phyloP scores from a whole-genome alignment of 2,329 filamentous ascomycete species.

The Calonectria multiphialidica region DNA sequence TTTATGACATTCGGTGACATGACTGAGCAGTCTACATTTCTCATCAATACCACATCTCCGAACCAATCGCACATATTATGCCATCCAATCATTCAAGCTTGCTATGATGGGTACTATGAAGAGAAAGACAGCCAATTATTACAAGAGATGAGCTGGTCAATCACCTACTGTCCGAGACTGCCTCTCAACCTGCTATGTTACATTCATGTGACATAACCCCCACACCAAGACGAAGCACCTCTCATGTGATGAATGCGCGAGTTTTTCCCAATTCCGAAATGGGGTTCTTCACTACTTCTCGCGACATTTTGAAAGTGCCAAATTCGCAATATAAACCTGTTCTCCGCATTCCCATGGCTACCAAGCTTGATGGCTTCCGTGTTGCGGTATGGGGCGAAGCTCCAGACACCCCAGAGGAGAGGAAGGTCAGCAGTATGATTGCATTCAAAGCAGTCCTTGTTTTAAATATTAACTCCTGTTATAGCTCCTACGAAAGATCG shows the following conservation, averaged over 20 bases:
- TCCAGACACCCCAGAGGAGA: slow-evolving; percentile 27
- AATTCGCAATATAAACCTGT: neutral
- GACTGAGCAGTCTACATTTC: too few species aligned
- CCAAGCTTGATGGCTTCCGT: slow-evolving; percentile 23
- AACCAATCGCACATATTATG: too few species aligned
- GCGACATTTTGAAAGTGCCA: neutral
- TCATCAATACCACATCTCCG: too few species aligned
- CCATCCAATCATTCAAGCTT: too few species aligned
- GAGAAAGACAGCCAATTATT: too few species aligned
- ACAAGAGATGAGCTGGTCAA: neutral
- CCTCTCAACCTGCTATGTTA: neutral
- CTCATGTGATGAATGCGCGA: neutral
- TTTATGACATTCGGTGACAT: too few species aligned
- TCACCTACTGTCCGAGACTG: neutral
- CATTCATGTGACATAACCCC: neutral
- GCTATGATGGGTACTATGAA: too few species aligned
- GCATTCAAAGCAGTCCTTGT: neutral
- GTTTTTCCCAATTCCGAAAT: neutral
- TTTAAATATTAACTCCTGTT: neutral
- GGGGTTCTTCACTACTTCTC: neutral
- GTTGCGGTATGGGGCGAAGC: slow-evolving; percentile 33
- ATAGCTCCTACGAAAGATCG: slow-evolving; percentile 12
- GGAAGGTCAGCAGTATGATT: slow-evolving; percentile 11
- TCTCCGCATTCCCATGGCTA: slow-evolving; percentile 2
- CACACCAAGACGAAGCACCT: neutral